Evolutionary conservation across 805 yeast genomes (phyloP).

Genomic region (Jamesozyma jinghongensis): DNA sequence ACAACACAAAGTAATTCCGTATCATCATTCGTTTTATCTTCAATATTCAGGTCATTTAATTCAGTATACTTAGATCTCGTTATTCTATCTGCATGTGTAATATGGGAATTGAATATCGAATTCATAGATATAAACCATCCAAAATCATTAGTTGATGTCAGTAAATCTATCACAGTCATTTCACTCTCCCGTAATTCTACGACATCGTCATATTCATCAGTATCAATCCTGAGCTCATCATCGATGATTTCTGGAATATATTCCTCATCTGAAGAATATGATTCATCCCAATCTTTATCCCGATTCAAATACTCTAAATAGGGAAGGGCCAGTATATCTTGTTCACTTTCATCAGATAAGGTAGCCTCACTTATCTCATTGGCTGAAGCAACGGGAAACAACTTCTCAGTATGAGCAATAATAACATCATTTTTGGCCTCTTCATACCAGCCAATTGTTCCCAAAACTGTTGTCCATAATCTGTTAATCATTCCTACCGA

Average conservation of each 20-base stretch:
- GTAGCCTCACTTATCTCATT: not conserved
- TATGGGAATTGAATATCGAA: not conserved
- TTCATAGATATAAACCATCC: conserved; percentile 1
- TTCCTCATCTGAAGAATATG: conserved; percentile 1
- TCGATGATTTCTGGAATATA: conserved; percentile 1
- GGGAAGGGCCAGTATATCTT: not conserved
- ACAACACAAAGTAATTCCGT: conserved; percentile 54
- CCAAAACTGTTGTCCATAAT: no score
- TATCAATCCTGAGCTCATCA: not conserved
- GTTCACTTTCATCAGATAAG: not conserved
- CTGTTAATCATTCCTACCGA: no score
- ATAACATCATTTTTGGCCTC: no score
- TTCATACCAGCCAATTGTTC: no score
- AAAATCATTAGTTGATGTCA: not conserved
- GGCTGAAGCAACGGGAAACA: no score
- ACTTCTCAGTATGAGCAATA: no score
- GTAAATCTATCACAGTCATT: not conserved
- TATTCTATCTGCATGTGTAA: conserved; percentile 1
- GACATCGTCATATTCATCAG: not conserved
- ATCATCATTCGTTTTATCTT: not conserved
- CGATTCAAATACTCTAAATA: no score
- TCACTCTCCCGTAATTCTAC: not conserved
- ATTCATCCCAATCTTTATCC: not conserved
- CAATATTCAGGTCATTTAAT: not conserved
- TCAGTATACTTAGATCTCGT: conserved; percentile 4